These are phyloP conservation scores for Alternaria ethzedia DNA, from an alignment of 2,329 filamentous ascomycete species.

Conservation along the genomic window DNA sequence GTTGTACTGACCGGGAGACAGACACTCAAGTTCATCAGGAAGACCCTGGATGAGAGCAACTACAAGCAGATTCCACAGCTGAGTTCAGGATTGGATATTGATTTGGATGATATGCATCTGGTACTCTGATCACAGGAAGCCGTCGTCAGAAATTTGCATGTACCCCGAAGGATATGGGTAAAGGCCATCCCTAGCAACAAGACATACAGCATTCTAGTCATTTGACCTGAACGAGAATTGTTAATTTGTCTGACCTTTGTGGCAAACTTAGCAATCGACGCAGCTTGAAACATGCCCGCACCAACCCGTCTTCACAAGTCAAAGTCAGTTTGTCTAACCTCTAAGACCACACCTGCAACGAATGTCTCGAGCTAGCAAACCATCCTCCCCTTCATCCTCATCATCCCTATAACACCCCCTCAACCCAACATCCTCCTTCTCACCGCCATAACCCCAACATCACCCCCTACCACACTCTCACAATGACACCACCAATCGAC, in stretches of 20 bases:
- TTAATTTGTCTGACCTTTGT: neutral
- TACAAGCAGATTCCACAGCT: constrained; percentile 56
- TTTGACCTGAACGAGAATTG: accelerated
- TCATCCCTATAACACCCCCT: neutral
- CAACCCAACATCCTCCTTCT: neutral
- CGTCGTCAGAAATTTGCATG: neutral
- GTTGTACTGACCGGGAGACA: constrained; percentile 11
- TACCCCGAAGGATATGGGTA: too few relatives aligned
- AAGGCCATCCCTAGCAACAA: neutral
- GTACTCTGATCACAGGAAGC: constrained; percentile 24
- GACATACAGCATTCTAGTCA: neutral
- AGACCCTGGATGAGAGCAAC: constrained; percentile 47
- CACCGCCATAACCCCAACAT: too few relatives aligned
- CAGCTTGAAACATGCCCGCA: neutral
- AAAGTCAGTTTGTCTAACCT: neutral
- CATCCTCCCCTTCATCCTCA: accelerated
- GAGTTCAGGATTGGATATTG: constrained; percentile 51
- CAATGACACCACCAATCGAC: neutral
- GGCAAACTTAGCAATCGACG: neutral
- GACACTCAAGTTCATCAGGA: constrained; percentile 49
- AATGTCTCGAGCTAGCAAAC: neutral
- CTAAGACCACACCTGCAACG: neutral
- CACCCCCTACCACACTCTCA: too few relatives aligned
- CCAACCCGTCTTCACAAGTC: neutral
- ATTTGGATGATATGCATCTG: constrained; percentile 46